Base-by-base conservation (phyloP, 1,284 basidiomycete genomes). In the Ganoderma resinaceum region DNA sequence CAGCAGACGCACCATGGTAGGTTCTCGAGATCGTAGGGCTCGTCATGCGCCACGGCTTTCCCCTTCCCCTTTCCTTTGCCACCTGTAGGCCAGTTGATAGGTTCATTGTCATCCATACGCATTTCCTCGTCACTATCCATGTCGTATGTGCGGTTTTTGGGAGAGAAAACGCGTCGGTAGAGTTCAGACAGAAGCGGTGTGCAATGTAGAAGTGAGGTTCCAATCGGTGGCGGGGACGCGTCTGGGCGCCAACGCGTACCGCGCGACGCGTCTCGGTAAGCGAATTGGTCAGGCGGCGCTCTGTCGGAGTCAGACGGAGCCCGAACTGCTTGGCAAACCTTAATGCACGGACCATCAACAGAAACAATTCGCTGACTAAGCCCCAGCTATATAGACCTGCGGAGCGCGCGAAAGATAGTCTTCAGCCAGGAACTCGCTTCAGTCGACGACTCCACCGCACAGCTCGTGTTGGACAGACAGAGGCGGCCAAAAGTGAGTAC, bases 391-490 rank as follows among this genome's bases (percentile, higher is more conserved):
- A 74, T 71, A 74, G 70, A 66, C 63, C 57, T 64, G 3, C 60
- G 55, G 55, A 49, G 66, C 70, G 66, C 61, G 62, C 55, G 57
- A 29, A 52, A 26, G 46, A 58, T 63, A 58, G 66, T 63, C 72
- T 58, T 70, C 70, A 69, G 70, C 66, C 67, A 82, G 82, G 83
- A 80, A 81, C 82, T 87, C 85, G 86, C 88, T 88, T 91, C 89
- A 84, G 88, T 94, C 90, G 82, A 94, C 88, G 92, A 94, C 92
- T 94, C 92, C 92, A 94, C 82, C 91, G 89, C 89, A 89, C 74
- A 86, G 74, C 76, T 89, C 90, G 91, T 65, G 67, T 89, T 94
- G 92, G 92, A 94, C 82, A 94, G 92, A 92, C 89, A 83, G 81
- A 85, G 82, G 90, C 89, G 84, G 89, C 86, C 84, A 82, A 75